Percentiles rank a stretch among this genome's conserved stretches.
Conservation (phyloP, 495 filamentous ascomycete genomes). For the Lasiosphaeria hispida region DNA sequence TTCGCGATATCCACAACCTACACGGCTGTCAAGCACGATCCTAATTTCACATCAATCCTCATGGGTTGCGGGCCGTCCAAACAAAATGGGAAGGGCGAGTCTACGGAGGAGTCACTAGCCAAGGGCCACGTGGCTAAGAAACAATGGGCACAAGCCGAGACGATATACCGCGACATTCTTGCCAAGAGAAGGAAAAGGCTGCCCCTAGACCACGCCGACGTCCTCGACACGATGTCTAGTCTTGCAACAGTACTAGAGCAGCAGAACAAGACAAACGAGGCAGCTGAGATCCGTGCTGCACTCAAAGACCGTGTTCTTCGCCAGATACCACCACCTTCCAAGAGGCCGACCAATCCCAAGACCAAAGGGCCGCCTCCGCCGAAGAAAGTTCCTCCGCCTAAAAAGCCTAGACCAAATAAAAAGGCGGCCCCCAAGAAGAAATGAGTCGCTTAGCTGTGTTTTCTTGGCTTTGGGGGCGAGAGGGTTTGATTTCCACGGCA, state of each 20-base stretch:
- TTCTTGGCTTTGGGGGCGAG: no score
- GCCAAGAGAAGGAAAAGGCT: neutral
- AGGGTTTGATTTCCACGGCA: no score
- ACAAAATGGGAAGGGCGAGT: neutral
- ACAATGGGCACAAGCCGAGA: neutral
- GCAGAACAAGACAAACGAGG: neutral
- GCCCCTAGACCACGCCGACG: neutral
- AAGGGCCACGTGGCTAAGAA: neutral
- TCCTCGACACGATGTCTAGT: constrained; percentile 2
- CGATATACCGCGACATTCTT: constrained; percentile 2
- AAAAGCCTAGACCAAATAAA: no score
- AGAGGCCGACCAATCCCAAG: no score
- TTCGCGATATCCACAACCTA: no score
- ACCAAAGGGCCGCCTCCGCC: no score
- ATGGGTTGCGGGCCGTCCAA: neutral
- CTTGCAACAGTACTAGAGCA: neutral
- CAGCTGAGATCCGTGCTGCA: neutral
- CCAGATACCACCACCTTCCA: no score
- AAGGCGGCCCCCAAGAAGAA: no score
- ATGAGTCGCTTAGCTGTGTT: no score
- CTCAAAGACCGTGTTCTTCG: neutral
- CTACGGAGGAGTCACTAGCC: neutral
- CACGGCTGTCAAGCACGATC: no score
- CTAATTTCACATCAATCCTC: no score
- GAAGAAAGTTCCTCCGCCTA: no score